Conservation (phyloP, 371 early-diverging fungal genomes). For the Nosema bombycis region DNA sequence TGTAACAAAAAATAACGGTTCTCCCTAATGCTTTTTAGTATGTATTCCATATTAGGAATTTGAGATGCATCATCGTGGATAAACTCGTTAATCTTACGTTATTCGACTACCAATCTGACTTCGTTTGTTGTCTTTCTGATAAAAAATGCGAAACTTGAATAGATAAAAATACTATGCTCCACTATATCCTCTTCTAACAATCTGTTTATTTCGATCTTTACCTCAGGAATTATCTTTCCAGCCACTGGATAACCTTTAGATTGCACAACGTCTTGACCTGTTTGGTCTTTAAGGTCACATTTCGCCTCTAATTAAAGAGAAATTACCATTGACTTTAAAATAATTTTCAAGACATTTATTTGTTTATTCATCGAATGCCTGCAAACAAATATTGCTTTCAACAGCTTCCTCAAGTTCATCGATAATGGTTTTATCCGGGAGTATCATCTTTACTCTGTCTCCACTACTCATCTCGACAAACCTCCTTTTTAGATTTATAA, state of each 20-base stretch:
- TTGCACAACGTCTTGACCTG: too few relatives aligned
- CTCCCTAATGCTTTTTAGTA: too few relatives aligned
- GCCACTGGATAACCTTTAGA: too few relatives aligned
- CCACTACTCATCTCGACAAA: not conserved
- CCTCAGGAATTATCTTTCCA: too few relatives aligned
- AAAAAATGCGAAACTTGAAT: constrained; percentile 24
- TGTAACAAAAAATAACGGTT: not conserved
- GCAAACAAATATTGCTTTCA: too few relatives aligned
- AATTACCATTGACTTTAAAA: not conserved
- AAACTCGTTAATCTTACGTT: constrained; percentile 14
- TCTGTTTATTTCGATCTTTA: constrained; percentile 2
- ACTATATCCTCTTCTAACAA: not conserved
- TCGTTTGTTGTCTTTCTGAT: constrained; percentile 21
- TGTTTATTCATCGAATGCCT: not conserved
- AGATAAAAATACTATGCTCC: not conserved
- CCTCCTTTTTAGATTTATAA: not conserved
- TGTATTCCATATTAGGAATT: constrained; percentile 24
- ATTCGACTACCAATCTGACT: constrained; percentile 38
- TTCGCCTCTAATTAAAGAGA: not conserved
- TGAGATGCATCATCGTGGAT: not conserved
- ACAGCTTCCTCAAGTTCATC: constrained; percentile 16
- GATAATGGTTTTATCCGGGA: too few relatives aligned
- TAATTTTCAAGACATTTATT: not conserved
- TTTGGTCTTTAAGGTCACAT: too few relatives aligned
- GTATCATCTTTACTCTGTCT: too few relatives aligned